phyloP scores from a whole-genome alignment of 495 filamentous ascomycete species.

The Hypoxylon lienhwacheense region DNA sequence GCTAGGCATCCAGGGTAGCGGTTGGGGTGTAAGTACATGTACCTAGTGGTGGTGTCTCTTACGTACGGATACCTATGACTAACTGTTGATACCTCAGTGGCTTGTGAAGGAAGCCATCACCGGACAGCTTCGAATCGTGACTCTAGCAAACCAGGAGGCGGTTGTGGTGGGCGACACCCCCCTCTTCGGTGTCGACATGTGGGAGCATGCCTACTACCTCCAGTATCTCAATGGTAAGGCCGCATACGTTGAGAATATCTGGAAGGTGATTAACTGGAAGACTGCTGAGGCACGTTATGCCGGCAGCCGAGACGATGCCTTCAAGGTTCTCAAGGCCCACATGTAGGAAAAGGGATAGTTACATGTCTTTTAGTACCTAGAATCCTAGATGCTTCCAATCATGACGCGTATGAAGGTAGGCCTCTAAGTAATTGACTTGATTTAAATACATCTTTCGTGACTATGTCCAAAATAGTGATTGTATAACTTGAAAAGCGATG shows the following conservation, averaged over 20 bases:
- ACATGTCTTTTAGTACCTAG: too few species aligned
- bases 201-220: constrained; percentile 75
- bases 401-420: too few species aligned
- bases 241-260: constrained; percentile 95
- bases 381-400: too few species aligned
- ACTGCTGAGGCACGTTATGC: constrained; percentile 80
- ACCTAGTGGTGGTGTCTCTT: too few species aligned
- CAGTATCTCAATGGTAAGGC: constrained; percentile 99
- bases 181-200: constrained; percentile 92
- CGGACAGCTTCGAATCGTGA: constrained; percentile 70
- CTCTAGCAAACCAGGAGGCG: constrained; percentile 90
- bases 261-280: constrained; percentile 99
- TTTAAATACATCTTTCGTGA: too few species aligned
- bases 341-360: constrained; percentile 19
- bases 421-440: too few species aligned
- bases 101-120: constrained; percentile 83
- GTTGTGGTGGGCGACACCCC: constrained; percentile 85
- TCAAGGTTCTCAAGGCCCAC: constrained; percentile 39
- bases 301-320: constrained; percentile 42
- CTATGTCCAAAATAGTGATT: too few species aligned
- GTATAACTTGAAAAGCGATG: too few species aligned
- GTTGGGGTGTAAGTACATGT: constrained; percentile 63
- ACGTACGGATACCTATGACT: not conserved
- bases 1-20: constrained; percentile 55
- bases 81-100: constrained; percentile 52